These are phyloP conservation scores for Monilinia vaccinii-corymbosi DNA, from an alignment of 2,329 filamentous ascomycete genomes.

Conservation along the genomic window DNA sequence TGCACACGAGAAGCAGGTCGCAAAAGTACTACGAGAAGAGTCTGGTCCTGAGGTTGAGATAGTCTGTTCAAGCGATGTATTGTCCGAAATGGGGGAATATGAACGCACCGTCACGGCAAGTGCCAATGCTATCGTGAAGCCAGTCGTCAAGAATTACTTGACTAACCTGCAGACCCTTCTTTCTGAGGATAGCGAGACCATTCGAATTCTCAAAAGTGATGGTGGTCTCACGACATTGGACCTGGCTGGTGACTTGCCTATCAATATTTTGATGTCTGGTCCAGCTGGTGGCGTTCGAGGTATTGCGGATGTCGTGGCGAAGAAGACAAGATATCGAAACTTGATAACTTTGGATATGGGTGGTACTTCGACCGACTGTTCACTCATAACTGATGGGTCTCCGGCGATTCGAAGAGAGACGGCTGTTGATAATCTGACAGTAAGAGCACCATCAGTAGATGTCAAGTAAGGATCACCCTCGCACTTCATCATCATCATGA, in stretches of 20 bases:
- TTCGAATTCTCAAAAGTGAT: slow-evolving; percentile 7
- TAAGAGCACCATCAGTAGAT: slow-evolving; percentile 3
- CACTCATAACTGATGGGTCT: background rate
- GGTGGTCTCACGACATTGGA: slow-evolving; percentile 2
- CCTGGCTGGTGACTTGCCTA: background rate
- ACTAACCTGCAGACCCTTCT: background rate
- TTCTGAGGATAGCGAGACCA: background rate
- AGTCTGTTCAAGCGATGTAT: slow-evolving; percentile 3
- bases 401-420: background rate
- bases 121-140: background rate
- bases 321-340: slow-evolving; percentile 1
- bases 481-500: background rate
- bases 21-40: background rate
- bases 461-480: background rate
- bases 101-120: background rate
- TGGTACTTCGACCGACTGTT: background rate
- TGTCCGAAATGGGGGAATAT: slow-evolving; percentile 1
- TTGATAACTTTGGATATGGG: slow-evolving; percentile 6
- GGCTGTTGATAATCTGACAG: background rate
- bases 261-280: background rate
- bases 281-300: background rate
- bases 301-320: background rate
- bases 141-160: background rate
- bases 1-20: background rate
- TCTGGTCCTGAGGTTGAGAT: slow-evolving; percentile 2